Conservation (phyloP, 2,329 filamentous ascomycete genomes). For the Berkeleyomyces rouxiae region DNA sequence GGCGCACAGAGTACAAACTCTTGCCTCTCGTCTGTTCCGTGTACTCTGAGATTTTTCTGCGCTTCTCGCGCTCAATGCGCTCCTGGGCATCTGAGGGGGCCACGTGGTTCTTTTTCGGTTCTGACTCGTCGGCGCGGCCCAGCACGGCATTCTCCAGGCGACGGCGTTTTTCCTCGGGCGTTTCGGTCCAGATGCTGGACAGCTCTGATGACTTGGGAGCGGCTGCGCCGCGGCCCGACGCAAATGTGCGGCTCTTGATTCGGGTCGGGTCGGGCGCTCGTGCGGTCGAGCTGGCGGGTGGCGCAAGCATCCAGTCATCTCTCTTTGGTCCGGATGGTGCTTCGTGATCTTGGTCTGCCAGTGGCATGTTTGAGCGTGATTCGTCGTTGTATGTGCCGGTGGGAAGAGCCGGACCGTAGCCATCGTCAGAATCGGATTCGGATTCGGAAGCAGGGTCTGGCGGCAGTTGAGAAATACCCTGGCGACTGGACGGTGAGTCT, state of each 20-base stretch:
- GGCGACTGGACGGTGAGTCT: neutral
- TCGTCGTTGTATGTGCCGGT: conserved; percentile 37
- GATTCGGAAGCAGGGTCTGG: conserved; percentile 17
- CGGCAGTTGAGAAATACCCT: neutral
- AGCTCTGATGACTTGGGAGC: conserved; percentile 24
- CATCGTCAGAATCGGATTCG: conserved; percentile 31
- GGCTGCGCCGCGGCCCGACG: conserved; percentile 36
- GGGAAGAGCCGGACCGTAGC: conserved; percentile 44
- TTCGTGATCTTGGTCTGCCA: conserved; percentile 16
- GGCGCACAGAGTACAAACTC: conserved; percentile 44
- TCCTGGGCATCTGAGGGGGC: conserved; percentile 24
- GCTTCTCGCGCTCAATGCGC: conserved; percentile 40
- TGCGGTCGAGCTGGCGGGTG: conserved; percentile 39
- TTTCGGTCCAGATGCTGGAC: conserved; percentile 75
- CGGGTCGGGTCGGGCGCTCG: conserved; percentile 66
- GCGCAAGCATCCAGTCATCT: conserved; percentile 73
- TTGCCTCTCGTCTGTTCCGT: conserved; percentile 38
- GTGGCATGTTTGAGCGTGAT: conserved; percentile 25
- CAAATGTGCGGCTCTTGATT: conserved; percentile 66
- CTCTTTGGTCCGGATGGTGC: conserved; percentile 33
- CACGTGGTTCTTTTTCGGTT: conserved; percentile 16
- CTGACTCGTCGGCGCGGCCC: conserved; percentile 40
- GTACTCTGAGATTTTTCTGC: conserved; percentile 29
- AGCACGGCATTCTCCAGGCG: conserved; percentile 68
- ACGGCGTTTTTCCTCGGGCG: conserved; percentile 70